Percentiles rank a stretch among this genome's conserved stretches.
These are phyloP conservation scores for Trichoderma oligosporum DNA, from an alignment of 2,329 filamentous ascomycete genomes.

Conservation along the genomic window DNA sequence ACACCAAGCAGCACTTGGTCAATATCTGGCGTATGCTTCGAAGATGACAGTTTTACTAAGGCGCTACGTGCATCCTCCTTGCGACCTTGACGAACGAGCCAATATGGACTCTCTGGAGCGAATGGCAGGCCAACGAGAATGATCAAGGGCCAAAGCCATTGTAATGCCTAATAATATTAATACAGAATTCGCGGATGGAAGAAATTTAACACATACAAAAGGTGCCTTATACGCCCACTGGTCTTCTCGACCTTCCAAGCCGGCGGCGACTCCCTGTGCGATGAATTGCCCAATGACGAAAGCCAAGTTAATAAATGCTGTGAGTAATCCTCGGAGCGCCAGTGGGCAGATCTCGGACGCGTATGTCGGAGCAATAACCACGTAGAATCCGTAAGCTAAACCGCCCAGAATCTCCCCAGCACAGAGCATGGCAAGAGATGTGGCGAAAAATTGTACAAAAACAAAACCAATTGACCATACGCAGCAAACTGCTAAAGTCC, in stretches of 20 bases:
- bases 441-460: slow-evolving; percentile 61
- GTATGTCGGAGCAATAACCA: slow-evolving; percentile 56
- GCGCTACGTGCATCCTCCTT: slow-evolving; percentile 39
- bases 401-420: slow-evolving; percentile 60
- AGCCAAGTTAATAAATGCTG: slow-evolving; percentile 58
- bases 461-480: slow-evolving; percentile 49
- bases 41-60: slow-evolving; percentile 43
- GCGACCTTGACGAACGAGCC: slow-evolving; percentile 44
- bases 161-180: slow-evolving; percentile 34
- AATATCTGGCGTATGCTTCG: slow-evolving; percentile 23
- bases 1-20: slow-evolving; percentile 51
- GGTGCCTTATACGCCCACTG: slow-evolving; percentile 44
- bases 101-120: slow-evolving; percentile 50
- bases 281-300: slow-evolving; percentile 61
- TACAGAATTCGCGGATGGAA: no score
- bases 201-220: slow-evolving; percentile 22
- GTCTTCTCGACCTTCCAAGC: slow-evolving; percentile 37
- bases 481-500: slow-evolving; percentile 44
- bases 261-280: slow-evolving; percentile 45
- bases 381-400: slow-evolving; percentile 58
- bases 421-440: slow-evolving; percentile 52
- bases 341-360: slow-evolving; percentile 59
- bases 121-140: slow-evolving; percentile 45
- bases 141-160: slow-evolving; percentile 49
- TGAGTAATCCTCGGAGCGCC: slow-evolving; percentile 54